Conservation (phyloP, 768 basidiomycete species). For the Phaeolepiota aurea region DNA sequence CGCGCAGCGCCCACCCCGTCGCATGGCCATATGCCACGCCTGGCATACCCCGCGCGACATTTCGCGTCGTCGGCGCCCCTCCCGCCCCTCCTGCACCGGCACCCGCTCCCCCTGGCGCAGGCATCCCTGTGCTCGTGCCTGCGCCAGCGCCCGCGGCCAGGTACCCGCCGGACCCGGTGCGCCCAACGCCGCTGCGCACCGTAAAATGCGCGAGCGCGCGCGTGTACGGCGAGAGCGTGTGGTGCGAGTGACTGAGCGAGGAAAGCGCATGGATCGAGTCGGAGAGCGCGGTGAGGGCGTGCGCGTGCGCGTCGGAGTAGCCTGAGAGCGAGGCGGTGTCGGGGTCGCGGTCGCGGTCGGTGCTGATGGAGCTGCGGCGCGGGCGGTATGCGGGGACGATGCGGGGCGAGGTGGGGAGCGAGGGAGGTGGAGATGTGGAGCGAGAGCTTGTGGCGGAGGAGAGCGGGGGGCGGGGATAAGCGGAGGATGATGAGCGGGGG, state of each 20-base stretch:
- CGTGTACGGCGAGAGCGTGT: constrained; percentile 92
- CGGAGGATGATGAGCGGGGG: neutral
- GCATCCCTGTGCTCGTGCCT: too few relatives aligned
- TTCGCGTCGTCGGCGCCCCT: too few relatives aligned
- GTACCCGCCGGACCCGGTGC: constrained; percentile 18
- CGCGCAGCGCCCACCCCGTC: too few relatives aligned
- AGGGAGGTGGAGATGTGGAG: constrained; percentile 1
- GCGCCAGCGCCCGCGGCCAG: constrained; percentile 6
- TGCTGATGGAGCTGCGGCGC: neutral
- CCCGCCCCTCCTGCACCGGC: too few relatives aligned
- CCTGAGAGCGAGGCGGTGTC: constrained; percentile 45
- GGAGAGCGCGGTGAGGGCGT: constrained; percentile 33
- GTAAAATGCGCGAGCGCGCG: constrained; percentile 87
- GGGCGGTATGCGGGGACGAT: neutral
- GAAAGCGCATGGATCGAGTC: constrained; percentile 80
- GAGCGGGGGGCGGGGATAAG: neutral
- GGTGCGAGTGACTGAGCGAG: constrained; percentile 81
- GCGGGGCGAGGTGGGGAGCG: constrained; percentile 11
- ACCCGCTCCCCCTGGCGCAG: too few relatives aligned
- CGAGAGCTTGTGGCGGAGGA: neutral
- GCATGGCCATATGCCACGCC: too few relatives aligned
- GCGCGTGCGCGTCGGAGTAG: too few relatives aligned
- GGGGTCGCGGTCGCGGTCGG: constrained; percentile 29
- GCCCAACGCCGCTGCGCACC: constrained; percentile 79
- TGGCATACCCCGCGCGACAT: too few relatives aligned